These are phyloP conservation scores for Oryza meridionalis DNA, from an alignment of 176 grass and related monocot genomes.

Conservation along the genomic window DNA sequence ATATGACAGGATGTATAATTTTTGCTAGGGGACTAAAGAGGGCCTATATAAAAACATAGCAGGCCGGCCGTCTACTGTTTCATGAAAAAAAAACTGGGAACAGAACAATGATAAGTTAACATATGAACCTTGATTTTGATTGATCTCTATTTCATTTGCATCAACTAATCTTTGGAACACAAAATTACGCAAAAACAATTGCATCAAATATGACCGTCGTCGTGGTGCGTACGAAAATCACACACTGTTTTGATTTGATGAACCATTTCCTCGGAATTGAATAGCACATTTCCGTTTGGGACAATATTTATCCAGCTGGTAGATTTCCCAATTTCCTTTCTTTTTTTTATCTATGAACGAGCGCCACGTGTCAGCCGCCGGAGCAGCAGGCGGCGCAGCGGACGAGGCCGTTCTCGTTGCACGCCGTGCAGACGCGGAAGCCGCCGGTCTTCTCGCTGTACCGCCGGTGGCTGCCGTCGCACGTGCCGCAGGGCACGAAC, in stretches of 20 bases:
- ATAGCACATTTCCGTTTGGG: conserved; percentile 25
- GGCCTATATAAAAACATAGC: no score
- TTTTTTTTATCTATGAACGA: background rate
- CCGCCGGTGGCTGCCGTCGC: conserved; percentile 64
- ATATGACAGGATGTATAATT: no score
- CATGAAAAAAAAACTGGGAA: no score
- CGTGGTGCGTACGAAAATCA: background rate
- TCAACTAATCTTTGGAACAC: conserved; percentile 18
- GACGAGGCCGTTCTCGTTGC: conserved; percentile 93
- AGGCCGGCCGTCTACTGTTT: no score
- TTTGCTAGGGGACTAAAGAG: no score
- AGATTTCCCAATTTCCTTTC: background rate
- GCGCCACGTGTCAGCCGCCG: conserved; percentile 2
- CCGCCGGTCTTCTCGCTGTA: conserved; percentile 78
- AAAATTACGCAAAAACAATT: conserved; percentile 19
- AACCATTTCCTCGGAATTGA: conserved; percentile 26
- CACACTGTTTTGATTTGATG: background rate
- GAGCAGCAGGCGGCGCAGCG: conserved; percentile 55
- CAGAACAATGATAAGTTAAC: background rate
- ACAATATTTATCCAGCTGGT: background rate
- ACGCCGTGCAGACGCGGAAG: conserved; percentile 74
- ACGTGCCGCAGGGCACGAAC: conserved; percentile 62
- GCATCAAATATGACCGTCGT: background rate
- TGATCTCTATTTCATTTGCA: conserved; percentile 37
- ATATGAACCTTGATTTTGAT: background rate